Conservation (phyloP, 2,329 filamentous ascomycete species). For the Ophiostoma fasciatum region DNA sequence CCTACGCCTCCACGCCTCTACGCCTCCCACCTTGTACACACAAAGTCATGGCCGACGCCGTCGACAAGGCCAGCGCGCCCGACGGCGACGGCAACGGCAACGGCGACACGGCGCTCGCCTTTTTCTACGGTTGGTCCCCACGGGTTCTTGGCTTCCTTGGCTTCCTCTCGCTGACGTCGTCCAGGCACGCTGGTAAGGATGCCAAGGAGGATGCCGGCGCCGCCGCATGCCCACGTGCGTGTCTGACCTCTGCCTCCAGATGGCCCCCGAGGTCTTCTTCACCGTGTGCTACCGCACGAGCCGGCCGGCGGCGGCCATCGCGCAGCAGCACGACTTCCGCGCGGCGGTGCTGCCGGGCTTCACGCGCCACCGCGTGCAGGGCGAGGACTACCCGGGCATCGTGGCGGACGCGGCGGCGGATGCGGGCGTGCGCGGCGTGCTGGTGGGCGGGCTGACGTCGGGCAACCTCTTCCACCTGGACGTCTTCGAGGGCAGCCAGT, state of each 20-base stretch:
- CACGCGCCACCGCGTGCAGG: slow-evolving; percentile 52
- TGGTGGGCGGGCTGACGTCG: slow-evolving; percentile 64
- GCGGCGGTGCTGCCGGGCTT: slow-evolving; percentile 65
- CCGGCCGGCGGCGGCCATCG: slow-evolving; percentile 30
- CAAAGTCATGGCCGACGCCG: no score
- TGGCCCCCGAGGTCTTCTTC: slow-evolving; percentile 78
- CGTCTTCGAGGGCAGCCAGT: slow-evolving; percentile 67
- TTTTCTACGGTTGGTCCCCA: slow-evolving; percentile 31
- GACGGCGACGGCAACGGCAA: no score
- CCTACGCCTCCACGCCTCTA: no score
- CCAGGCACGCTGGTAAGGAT: slow-evolving; percentile 24
- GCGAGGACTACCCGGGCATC: slow-evolving; percentile 72
- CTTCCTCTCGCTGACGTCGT: slow-evolving; percentile 1
- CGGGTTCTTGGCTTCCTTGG: no score
- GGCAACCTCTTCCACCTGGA: slow-evolving; percentile 65
- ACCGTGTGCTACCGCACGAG: slow-evolving; percentile 59
- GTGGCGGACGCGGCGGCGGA: slow-evolving; percentile 34
- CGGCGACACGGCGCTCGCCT: no score
- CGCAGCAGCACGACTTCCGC: slow-evolving; percentile 44
- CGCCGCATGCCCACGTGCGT: no score
- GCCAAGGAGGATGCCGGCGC: no score
- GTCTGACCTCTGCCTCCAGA: slow-evolving; percentile 24
- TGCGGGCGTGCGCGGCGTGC: slow-evolving; percentile 54
- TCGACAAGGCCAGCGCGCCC: no score
- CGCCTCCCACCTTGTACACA: no score